Evolutionary conservation across 1,284 basidiomycete genomes (phyloP).

Genomic region (Crepidotus sp.): DNA sequence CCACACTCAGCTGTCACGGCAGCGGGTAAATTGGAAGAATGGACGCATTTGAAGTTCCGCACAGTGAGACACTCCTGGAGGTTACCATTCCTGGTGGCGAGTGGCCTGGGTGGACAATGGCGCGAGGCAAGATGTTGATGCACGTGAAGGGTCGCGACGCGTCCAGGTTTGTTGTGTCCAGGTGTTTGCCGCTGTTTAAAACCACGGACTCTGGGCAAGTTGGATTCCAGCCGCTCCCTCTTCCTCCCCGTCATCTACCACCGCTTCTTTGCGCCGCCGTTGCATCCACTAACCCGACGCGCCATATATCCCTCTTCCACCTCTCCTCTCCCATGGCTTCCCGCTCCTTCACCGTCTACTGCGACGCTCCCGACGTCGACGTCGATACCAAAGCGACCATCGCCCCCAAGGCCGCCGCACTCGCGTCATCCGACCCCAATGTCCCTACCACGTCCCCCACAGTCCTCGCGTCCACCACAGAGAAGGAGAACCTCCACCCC

Average conservation of each 20-base stretch:
- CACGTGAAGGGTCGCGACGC: neutral
- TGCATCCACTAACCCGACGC: neutral
- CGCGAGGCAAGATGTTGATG: too few species aligned
- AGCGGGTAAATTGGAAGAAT: neutral
- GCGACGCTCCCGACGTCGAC: slow-evolving; percentile 36
- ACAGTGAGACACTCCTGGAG: slow-evolving; percentile 1
- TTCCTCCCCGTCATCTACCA: neutral
- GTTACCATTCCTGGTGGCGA: neutral
- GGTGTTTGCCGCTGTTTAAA: neutral
- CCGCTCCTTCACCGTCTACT: slow-evolving; percentile 59
- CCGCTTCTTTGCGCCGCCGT: neutral
- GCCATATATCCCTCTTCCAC: slow-evolving; percentile 10
- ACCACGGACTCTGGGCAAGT: neutral
- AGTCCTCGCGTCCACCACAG: slow-evolving; percentile 30
- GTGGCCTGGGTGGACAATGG: neutral
- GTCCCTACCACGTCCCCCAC: slow-evolving; percentile 27
- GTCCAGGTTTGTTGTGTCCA: neutral
- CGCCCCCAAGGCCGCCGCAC: slow-evolving; percentile 10
- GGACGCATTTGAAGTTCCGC: neutral
- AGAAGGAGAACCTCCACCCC: slow-evolving; percentile 74
- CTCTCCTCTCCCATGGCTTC: slow-evolving; percentile 33
- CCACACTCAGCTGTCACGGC: neutral
- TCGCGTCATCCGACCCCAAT: slow-evolving; percentile 13
- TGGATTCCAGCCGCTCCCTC: neutral
- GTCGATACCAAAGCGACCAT: slow-evolving; percentile 21